These are phyloP conservation scores for Mortierella claussenii DNA, from an alignment of 192 early-diverging fungal species.

Conservation along the genomic window DNA sequence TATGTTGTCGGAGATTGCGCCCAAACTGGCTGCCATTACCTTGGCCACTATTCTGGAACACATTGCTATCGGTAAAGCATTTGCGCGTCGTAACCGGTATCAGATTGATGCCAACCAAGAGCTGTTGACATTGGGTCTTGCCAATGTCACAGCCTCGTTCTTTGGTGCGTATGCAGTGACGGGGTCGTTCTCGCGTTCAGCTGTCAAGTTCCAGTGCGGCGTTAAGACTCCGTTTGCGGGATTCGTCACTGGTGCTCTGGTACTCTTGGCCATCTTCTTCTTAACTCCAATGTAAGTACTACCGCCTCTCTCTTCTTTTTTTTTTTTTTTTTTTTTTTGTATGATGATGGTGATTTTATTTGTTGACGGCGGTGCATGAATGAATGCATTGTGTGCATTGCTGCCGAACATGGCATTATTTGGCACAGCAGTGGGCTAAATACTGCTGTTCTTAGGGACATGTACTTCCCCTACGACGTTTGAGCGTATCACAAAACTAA, in stretches of 20 bases:
- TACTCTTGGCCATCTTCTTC: slow-evolving; percentile 83
- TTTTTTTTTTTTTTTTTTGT: background rate
- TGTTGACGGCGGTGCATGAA: too few relatives aligned
- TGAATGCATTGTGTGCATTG: too few relatives aligned
- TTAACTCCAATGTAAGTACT: slow-evolving; percentile 71
- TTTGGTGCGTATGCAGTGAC: slow-evolving; percentile 90
- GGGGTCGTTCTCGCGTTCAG: slow-evolving; percentile 93
- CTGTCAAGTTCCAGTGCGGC: slow-evolving; percentile 91
- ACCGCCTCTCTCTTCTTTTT: background rate
- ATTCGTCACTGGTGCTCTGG: slow-evolving; percentile 79
- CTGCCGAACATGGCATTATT: background rate
- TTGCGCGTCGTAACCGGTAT: slow-evolving; percentile 90
- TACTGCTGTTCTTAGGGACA: too few relatives aligned
- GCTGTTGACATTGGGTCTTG: slow-evolving; percentile 85
- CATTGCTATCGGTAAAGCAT: slow-evolving; percentile 90
- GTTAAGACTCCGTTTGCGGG: slow-evolving; percentile 83
- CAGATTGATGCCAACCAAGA: slow-evolving; percentile 86
- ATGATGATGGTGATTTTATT: background rate
- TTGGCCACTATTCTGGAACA: slow-evolving; percentile 90
- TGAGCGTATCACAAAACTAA: slow-evolving; percentile 1
- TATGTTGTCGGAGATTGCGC: slow-evolving; percentile 60
- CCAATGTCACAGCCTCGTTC: slow-evolving; percentile 88
- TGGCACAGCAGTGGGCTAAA: too few relatives aligned
- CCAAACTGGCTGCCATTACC: slow-evolving; percentile 70
- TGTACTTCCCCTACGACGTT: too few relatives aligned